Base-by-base conservation (phyloP, 2,329 filamentous ascomycete genomes). In the Meredithiella fracta region DNA sequence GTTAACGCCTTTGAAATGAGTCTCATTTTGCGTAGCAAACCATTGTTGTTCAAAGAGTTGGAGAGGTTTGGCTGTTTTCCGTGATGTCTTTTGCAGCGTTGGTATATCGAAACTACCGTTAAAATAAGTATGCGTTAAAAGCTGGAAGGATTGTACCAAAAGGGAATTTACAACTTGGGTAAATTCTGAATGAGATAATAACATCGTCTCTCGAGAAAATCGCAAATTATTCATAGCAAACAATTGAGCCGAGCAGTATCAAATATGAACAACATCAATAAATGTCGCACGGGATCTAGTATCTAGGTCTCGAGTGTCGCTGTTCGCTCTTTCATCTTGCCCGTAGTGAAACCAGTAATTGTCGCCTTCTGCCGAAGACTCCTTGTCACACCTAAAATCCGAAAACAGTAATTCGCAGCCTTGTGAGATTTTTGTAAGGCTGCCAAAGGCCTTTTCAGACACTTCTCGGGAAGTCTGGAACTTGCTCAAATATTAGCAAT, bases 1-100 rank as follows among this genome's bases (percentile, higher is more conserved):
- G 64, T 84, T 92, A 38, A 90, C 85, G 14, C 89, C 89, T 3
- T 86, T 78, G 55, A 79, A 76, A 67, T 95, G 89, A 1, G 88
- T 86, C 40, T 54, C 55, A n/a, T 22, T 3, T 2, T 17, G 14
- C 34, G 23, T n/a, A n/a, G 40, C 8, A 1, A 25, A n/a, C 5
- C 8, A 22, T 23, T 22, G 22, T 23, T 11, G 44, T 22, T 49
- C 22, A 23, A 5, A 9, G 11, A 49, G 25, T 7, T 22, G 5
- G 7, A 49, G 11, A 11, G 7, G 6, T 50, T 26, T 31, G 3
- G 15, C 40, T 8, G 8, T 6, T 4, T 23, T 29, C 1, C 22
- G 20, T 42, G 22, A 51, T 1, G 9, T 3, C 20, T 9, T 8
- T 2, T 17, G 23, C 22, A n/a, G 11, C 6, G 7, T 15, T 8